Percentiles rank a stretch among this genome's conserved stretches.
Evolutionary conservation across 2,329 filamentous ascomycete genomes (phyloP).

Genomic region (Verruconis gallopava): DNA sequence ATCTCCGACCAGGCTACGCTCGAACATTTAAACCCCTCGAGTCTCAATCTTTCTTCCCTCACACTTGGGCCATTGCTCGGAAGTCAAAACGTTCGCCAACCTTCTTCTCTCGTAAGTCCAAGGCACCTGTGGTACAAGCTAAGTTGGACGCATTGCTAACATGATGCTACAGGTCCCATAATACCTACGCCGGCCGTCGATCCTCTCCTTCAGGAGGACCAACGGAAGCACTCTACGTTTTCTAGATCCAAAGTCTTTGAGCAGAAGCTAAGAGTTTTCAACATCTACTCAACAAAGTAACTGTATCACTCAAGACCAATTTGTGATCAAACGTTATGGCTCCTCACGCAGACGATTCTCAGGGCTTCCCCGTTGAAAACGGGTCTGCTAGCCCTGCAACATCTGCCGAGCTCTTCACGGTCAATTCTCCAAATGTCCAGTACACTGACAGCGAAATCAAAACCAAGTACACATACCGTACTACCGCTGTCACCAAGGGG

Average conservation of each 20-base stretch:
- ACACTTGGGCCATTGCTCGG: slow-evolving; percentile 30
- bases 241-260: slow-evolving; percentile 18
- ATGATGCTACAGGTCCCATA: slow-evolving; percentile 54
- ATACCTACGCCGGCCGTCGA: slow-evolving; percentile 94
- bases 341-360: slow-evolving; percentile 70
- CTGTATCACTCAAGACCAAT: slow-evolving; percentile 14
- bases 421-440: slow-evolving; percentile 81
- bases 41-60: slow-evolving; percentile 9
- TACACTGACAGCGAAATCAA: slow-evolving; percentile 83
- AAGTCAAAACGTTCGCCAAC: slow-evolving; percentile 97
- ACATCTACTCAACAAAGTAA: slow-evolving; percentile 3
- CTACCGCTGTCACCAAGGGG: slow-evolving; percentile 64
- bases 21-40: too few species aligned
- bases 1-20: slow-evolving; percentile 5
- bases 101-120: slow-evolving; percentile 84
- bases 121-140: slow-evolving; percentile 8
- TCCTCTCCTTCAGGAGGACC: slow-evolving; percentile 76
- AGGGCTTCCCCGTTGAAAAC: slow-evolving; percentile 35
- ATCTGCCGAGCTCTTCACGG: slow-evolving; percentile 59
- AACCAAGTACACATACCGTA: slow-evolving; percentile 94
- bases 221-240: slow-evolving; percentile 42
- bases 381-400: slow-evolving; percentile 29
- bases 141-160: slow-evolving; percentile 4
- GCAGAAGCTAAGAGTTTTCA: slow-evolving; percentile 8
- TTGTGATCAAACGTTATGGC: slow-evolving; percentile 53